Percentiles rank a stretch among this genome's conserved stretches.
Evolutionary conservation across 2,329 filamentous ascomycete species (phyloP).

Genomic region (Calonectria montana): DNA sequence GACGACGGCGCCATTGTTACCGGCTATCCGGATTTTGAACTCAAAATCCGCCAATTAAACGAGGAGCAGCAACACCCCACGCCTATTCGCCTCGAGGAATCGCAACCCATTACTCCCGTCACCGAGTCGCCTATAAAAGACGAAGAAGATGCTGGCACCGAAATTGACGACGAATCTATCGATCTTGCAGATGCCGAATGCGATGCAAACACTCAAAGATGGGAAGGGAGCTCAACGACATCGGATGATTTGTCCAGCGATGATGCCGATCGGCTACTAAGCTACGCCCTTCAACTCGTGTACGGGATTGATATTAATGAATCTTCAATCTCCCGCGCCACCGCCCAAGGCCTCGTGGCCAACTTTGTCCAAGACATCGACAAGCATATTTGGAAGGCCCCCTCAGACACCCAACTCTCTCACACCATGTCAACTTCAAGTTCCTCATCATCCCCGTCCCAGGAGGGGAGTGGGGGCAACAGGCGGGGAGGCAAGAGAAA

Average conservation of each 20-base stretch:
- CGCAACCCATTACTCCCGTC: conserved; percentile 27
- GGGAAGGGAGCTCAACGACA: conserved; percentile 34
- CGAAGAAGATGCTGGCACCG: conserved; percentile 31
- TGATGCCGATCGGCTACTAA: conserved; percentile 49
- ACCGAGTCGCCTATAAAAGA: conserved; percentile 35
- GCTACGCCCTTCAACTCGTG: conserved; percentile 51
- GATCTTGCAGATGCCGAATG: conserved; percentile 16
- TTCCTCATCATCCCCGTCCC: conserved; percentile 45
- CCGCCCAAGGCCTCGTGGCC: conserved; percentile 45
- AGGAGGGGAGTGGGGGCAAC: conserved; percentile 37
- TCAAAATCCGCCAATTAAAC: conserved; percentile 36
- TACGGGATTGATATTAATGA: conserved; percentile 53
- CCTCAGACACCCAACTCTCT: conserved; percentile 43
- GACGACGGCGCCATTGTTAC: conserved; percentile 43
- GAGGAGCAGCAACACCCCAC: conserved; percentile 17
- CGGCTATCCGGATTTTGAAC: conserved; percentile 42
- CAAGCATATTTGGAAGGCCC: conserved; percentile 47
- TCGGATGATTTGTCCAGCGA: conserved; percentile 47
- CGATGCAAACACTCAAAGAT: conserved; percentile 24
- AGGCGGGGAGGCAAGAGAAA: conserved; percentile 49
- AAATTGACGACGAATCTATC: conserved; percentile 30
- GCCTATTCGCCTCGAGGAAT: conserved; percentile 8
- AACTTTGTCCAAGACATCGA: conserved; percentile 49
- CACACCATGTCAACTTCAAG: conserved; percentile 48
- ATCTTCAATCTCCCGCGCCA: conserved; percentile 39